A percentile compares a stretch with the other conserved stretches of the same genome.
phyloP scores from a whole-genome alignment of 1,284 basidiomycete species.

The Cryptococcus sp. region DNA sequence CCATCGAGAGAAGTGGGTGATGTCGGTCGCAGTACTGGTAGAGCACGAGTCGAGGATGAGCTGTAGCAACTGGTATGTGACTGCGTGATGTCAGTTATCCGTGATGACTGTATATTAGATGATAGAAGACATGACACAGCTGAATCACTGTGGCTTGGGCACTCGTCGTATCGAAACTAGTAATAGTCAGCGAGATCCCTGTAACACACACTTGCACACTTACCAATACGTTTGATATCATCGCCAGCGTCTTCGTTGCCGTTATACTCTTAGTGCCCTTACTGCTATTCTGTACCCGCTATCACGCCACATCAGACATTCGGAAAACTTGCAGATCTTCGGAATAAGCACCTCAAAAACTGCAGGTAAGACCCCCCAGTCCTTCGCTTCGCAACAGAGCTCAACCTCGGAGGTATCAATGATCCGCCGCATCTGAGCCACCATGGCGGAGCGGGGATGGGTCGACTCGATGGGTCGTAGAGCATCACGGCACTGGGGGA shows the following conservation, averaged over 20 bases:
- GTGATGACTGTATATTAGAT: too few relatives aligned
- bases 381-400: slow-evolving; percentile 2
- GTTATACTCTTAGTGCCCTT: background rate
- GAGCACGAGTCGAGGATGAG: background rate
- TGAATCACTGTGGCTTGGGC: slow-evolving; percentile 1
- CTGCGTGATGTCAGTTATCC: background rate
- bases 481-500: background rate
- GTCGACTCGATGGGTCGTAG: background rate
- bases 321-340: background rate
- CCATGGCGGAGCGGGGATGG: background rate
- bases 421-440: slow-evolving; percentile 3
- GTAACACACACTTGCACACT: background rate
- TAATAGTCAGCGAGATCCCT: background rate
- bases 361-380: background rate
- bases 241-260: slow-evolving; percentile 2
- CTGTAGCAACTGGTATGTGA: background rate
- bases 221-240: slow-evolving; percentile 8
- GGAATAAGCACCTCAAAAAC: background rate
- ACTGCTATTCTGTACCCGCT: background rate
- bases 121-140: background rate
- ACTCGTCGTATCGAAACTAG: slow-evolving; percentile 3
- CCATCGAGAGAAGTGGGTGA: slow-evolving; percentile 8
- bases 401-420: slow-evolving; percentile 10
- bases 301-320: background rate
- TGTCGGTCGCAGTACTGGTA: background rate